Conservation (phyloP, 345 rosid species). For the Punica granatum region DNA sequence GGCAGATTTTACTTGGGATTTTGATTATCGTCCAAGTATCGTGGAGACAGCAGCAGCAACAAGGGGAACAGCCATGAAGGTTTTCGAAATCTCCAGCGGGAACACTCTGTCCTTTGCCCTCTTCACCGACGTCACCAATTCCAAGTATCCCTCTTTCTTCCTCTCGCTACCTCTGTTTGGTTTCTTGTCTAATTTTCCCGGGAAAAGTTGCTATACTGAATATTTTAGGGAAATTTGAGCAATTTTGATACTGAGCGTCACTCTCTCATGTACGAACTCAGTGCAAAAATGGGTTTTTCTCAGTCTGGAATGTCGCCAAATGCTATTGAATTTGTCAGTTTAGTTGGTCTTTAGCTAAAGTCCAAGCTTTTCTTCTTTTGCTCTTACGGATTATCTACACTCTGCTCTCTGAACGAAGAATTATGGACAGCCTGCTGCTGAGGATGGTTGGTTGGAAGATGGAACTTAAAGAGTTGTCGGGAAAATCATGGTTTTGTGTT, state of each 20-base stretch:
- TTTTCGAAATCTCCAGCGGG: conserved; percentile 31
- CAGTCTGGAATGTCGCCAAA: not conserved
- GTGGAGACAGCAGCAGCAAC: conserved; percentile 4
- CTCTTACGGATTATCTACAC: not conserved
- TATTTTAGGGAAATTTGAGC: too few species aligned
- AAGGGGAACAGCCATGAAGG: conserved; percentile 37
- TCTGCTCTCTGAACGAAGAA: too few species aligned
- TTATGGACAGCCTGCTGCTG: too few species aligned
- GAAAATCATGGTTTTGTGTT: not conserved
- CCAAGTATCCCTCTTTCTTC: conserved; percentile 42
- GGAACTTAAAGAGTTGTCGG: not conserved
- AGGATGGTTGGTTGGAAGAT: too few species aligned
- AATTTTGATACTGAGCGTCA: too few species aligned
- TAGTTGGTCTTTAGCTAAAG: not conserved
- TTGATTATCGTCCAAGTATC: not conserved
- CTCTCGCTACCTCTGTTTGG: not conserved
- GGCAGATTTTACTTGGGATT: not conserved
- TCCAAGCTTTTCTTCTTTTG: not conserved
- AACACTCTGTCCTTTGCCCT: conserved; percentile 55
- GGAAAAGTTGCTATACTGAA: too few species aligned
- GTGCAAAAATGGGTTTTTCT: not conserved
- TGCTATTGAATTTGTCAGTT: not conserved
- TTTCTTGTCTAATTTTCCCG: too few species aligned
- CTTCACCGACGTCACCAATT: conserved; percentile 65
- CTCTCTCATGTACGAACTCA: not conserved